Base-by-base conservation (phyloP, 441 rosid species). In the Daphne laureola region DNA sequence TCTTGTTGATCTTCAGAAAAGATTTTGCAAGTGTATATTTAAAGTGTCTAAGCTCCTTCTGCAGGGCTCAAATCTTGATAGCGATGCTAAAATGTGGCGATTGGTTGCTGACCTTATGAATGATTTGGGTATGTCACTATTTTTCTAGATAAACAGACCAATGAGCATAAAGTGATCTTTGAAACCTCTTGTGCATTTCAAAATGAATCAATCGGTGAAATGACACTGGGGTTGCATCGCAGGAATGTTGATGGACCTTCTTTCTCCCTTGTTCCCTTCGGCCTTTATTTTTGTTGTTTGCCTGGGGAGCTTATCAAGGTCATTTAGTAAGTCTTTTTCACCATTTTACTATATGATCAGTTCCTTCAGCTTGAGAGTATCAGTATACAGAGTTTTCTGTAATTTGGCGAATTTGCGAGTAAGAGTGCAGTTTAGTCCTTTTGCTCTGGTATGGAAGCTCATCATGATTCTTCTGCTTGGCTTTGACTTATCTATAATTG, bases 201-300 rank as follows among this genome's bases (percentile, higher is more conserved):
- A 31, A 31, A 31, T 31, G 11, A 31, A 31, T 31, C 7, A 6
- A 31, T 31, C 7, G 38, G 38, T 31, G 38, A 31, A 43, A 46
- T 65, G 63, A 68, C 55, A 31, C 50, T 27, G 57, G 9, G 52
- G 38, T 40, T 53, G 26, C 63, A 44, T 66, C 73, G 74, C 83
- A 88, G 98, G 98, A 69, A 92, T 92, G 98, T 70, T 92, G 73
- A 82, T 92, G 98, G 98, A 92, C 67, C 94, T 92, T 42, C 78
- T 92, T 49, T 92, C 98, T 26, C 96, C 98, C 40, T 71, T 92
- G 69, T 82, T 80, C 63, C 96, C 98, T 65, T 86, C 96, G 45
- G 93, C 90, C 49, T 91, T 88, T 74, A 56, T 86, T 14, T 69
- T 92, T 49, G 77, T 88, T 47, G 90, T 86, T 78, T 92, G 96